A percentile compares a stretch with the other conserved stretches of the same genome.
These are phyloP conservation scores for Heliamphora pulchella DNA, from an alignment of 179 eudicot species.

Conservation along the genomic window DNA sequence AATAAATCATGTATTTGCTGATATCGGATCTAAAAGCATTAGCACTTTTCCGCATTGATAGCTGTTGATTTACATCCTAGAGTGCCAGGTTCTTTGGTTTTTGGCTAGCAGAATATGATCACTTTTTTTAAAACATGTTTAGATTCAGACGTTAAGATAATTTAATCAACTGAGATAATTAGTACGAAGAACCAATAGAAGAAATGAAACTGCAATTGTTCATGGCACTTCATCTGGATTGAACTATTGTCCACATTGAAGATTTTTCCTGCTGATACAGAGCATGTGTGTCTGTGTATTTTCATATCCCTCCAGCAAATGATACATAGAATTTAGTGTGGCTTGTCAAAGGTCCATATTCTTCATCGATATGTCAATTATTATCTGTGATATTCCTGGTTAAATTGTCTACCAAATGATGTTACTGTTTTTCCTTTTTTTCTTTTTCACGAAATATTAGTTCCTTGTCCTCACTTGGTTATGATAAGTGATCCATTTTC, in stretches of 20 bases:
- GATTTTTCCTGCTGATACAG: constrained; percentile 2
- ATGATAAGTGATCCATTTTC: not conserved
- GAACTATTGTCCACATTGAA: constrained; percentile 12
- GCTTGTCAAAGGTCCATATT: not conserved
- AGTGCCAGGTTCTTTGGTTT: not conserved
- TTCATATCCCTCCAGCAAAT: not conserved
- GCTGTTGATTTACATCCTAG: not conserved
- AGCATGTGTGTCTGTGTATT: not conserved
- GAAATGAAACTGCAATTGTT: not conserved
- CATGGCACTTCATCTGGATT: constrained; percentile 8
- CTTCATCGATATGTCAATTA: not conserved
- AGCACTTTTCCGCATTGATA: not conserved
- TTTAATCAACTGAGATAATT: not conserved
- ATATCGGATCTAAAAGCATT: not conserved
- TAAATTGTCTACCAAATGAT: not conserved
- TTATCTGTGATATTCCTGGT: not conserved
- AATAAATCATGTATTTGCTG: no score
- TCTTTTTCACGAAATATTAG: no score
- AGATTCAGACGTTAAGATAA: not conserved
- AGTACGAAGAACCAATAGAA: not conserved
- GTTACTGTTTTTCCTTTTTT: not conserved
- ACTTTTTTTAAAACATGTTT: not conserved
- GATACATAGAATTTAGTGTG: not conserved
- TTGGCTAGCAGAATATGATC: not conserved
- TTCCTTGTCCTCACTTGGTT: not conserved